Base-by-base conservation (phyloP, 345 rosid species). In the Rubroshorea leprosula region DNA sequence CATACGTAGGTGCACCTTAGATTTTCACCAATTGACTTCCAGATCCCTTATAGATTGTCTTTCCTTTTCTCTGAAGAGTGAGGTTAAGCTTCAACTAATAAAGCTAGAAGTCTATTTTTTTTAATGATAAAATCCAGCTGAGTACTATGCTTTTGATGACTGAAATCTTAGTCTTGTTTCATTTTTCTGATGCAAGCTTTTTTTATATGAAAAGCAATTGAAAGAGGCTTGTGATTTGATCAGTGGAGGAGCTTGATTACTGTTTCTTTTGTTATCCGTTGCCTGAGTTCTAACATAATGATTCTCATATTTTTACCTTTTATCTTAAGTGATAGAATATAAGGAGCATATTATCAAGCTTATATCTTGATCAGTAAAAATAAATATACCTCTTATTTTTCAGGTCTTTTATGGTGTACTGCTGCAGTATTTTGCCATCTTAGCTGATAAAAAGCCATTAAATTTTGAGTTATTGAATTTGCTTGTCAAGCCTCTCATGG, bases 391-490 rank as follows among this genome's bases (percentile, higher is more conserved):
- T 60, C 22, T 22, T 67, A 35, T 69, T 52, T 64, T 49, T 51
- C 90, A 93, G 99, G 81, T 93, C 55, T 93, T 93, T 70, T 93
- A 87, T 70, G 98, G 98, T 48, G 55, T 89, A 24, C 80, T 92
- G 21, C 60, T 92, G 74, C 97, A 92, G 73, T 89, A 86, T 75
- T 92, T 92, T 80, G 97, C 97, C 3, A 78, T 86, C 51, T 70
- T 76, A 68, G 79, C 96, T 54, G 83, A 69, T 74, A 80, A 75
- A 57, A 80, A 63, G 74, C 92, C 95, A 51, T 68, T 89, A 66
- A 85, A 87, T 73, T 76, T 80, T 67, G 89, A 89, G 77, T 71
- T 89, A 74, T 65, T 85, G 68, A 89, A 83, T 72, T 54, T 80
- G 80, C 77, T 92, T 60, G 91, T 83, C 68, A 85, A 83, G 76